phyloP scores from a whole-genome alignment of 441 rosid species.

The Macaranga tanarius region DNA sequence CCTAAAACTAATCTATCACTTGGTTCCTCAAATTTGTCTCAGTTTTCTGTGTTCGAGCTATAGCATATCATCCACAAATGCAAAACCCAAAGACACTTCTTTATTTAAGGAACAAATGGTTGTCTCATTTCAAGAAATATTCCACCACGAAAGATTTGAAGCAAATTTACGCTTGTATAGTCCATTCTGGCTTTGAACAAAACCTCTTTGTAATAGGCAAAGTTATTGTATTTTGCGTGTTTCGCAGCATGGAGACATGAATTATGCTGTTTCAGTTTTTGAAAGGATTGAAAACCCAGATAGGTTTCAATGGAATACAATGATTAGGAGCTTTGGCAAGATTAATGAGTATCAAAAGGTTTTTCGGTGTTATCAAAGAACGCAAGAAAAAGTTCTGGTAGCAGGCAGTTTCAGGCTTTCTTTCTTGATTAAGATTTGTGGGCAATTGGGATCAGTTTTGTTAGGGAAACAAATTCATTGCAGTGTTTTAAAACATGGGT shows the following conservation, averaged over 20 bases:
- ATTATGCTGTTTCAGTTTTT: slow-evolving; percentile 42
- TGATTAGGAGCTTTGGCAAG: slow-evolving; percentile 45
- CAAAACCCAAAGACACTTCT: not conserved
- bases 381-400: slow-evolving; percentile 41
- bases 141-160: slow-evolving; percentile 25
- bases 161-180: slow-evolving; percentile 33
- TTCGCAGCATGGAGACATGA: slow-evolving; percentile 40
- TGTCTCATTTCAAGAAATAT: slow-evolving; percentile 38
- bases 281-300: slow-evolving; percentile 43
- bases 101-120: slow-evolving; percentile 19
- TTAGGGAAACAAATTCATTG: slow-evolving; percentile 43
- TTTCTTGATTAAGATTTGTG: slow-evolving; percentile 55
- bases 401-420: slow-evolving; percentile 61
- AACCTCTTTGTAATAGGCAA: slow-evolving; percentile 33
- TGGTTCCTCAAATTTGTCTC: slow-evolving; percentile 9
- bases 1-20: not conserved
- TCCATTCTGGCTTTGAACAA: slow-evolving; percentile 29
- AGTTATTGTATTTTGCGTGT: slow-evolving; percentile 35
- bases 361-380: slow-evolving; percentile 38
- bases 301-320: slow-evolving; percentile 53
- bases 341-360: slow-evolving; percentile 23
- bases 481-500: slow-evolving; percentile 47
- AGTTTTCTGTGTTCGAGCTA: not conserved
- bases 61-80: no score
- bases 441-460: slow-evolving; percentile 29